Evolutionary conservation across 805 yeast genomes (phyloP), one percentile per base, ranked within the genome.

Genomic region (Schwanniomyces vanrijiae): DNA sequence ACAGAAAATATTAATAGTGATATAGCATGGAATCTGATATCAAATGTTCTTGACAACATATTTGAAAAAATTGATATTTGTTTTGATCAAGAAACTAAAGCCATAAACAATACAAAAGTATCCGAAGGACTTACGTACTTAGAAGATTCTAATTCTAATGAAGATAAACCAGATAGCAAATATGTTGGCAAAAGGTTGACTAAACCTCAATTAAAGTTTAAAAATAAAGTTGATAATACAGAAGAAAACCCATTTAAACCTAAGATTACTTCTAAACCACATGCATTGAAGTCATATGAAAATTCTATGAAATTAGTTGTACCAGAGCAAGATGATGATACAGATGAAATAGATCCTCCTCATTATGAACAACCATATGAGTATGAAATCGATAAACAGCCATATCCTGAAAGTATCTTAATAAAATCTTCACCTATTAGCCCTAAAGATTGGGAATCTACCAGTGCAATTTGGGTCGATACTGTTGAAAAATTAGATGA

Each of bases 291-390:
- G 40, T 66, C 88, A 0, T 74, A 84, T 19, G 80, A 80, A n/a
- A 81, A 83, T 22, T 68, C 82, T 5, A 48, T 77, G 37, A 39
- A 53, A 20, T 39, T 66, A 34, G 47, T 54, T 51, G 46, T 57
- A 78, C 57, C 69, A 67, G 37, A 64, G 49, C 45, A 55, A 37
- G 58, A 52, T 11, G 63, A 59, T 6, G 52, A 60, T 4, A 62
- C 59, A 21, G 64, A 62, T 0, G 76, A 71, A 4, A 71, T 69
- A 20, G 66, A 69, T 26, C 85, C 88, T 3, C 62, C 77, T 8
- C 88, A 83, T 63, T 86, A 83, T 59, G 76, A 76, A 8, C 94
- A 94, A 43, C 99, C 99, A 0, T 92, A 94, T 59, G 79, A 73
- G 40, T 64, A 67, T 33, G 98, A 92, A 65, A 92, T 92, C 39